phyloP scores from a whole-genome alignment of 2,329 filamentous ascomycete genomes.

The Claviceps sp. region DNA sequence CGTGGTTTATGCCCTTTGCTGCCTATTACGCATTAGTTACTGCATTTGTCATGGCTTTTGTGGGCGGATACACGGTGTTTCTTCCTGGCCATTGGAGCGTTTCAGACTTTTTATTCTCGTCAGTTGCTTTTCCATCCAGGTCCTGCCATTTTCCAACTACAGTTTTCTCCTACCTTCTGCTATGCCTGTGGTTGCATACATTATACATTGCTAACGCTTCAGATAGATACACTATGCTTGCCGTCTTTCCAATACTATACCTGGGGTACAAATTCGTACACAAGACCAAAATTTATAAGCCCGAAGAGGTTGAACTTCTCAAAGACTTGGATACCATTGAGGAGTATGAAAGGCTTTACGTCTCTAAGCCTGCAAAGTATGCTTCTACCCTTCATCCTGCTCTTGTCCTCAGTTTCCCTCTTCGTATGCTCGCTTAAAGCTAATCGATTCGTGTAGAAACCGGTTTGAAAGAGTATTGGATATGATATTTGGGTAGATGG shows the following conservation, averaged over 20 bases:
- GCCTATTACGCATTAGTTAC: slow-evolving; percentile 53
- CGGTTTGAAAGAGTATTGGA: slow-evolving; percentile 12
- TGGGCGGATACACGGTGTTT: slow-evolving; percentile 67
- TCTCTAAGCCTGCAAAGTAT: slow-evolving; percentile 39
- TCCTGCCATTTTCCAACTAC: too few relatives aligned
- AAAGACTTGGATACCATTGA: slow-evolving; percentile 53
- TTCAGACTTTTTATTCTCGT: slow-evolving; percentile 60
- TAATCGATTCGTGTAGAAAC: slow-evolving; percentile 3
- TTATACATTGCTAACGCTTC: not conserved
- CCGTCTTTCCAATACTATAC: slow-evolving; percentile 55
- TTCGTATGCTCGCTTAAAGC: not conserved
- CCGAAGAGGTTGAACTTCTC: slow-evolving; percentile 48
- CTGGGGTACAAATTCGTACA: slow-evolving; percentile 59
- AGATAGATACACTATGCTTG: slow-evolving; percentile 54
- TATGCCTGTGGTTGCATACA: not conserved
- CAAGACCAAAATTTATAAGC: slow-evolving; percentile 42
- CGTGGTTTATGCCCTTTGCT: slow-evolving; percentile 55
- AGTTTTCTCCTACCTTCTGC: not conserved
- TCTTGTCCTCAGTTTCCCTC: too few relatives aligned
- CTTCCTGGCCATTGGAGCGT: slow-evolving; percentile 50
- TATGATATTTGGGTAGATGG: slow-evolving; percentile 8
- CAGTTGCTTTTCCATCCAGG: slow-evolving; percentile 12
- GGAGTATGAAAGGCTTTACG: slow-evolving; percentile 50
- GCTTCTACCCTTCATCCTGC: slow-evolving; percentile 9
- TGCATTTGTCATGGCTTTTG: slow-evolving; percentile 58